Evolutionary conservation across 2,329 filamentous ascomycete genomes (phyloP), one percentile per base, ranked within the genome.

Genomic region (Cladosporium phlei): DNA sequence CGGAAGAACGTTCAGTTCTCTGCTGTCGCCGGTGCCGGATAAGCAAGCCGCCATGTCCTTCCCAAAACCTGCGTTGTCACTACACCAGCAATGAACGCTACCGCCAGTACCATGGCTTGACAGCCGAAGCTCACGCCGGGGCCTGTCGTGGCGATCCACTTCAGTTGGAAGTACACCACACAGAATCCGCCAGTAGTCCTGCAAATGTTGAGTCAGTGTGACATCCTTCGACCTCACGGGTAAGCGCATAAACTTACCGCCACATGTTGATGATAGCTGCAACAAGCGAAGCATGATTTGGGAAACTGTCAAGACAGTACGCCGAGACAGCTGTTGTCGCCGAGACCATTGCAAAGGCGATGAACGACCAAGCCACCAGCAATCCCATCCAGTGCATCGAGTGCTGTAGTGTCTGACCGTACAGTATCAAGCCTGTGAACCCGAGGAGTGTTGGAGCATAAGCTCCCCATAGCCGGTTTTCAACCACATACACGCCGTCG

Each of bases 151-250:
- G 38, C 42, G 10, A 62, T 63, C 64, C 64, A 67, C 10, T 59
- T 56, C 25, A 60, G 19, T 45, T 67, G 64, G 48, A 66, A 66
- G 42, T 66, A 67, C 3, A 57, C 57, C 1, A 67, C 63, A 6
- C 55, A 51, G 48, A 67, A 67, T 2, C 64, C 64, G 21, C 58
- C 55, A 24, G 48, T 46, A 9, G 38, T 44, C 11, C 45, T 47
- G 20, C 7, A 22, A 32, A 24, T 8, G 8, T 14, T n/a, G 8
- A 34, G 42, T 25, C 35, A 34, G 48, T 39, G 42, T 19, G 47
- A 30, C 47, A 37, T 25, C 11, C 11, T 25, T 25, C 6, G 53
- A 35, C 5, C 14, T 16, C 21, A 27, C 21, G 25, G 11, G 14
- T n/a, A n/a, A n/a, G n/a, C n/a, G n/a, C n/a, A 28, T 17, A 5